phyloP scores from a whole-genome alignment of 345 rosid genomes.

The Moringa oleifera region DNA sequence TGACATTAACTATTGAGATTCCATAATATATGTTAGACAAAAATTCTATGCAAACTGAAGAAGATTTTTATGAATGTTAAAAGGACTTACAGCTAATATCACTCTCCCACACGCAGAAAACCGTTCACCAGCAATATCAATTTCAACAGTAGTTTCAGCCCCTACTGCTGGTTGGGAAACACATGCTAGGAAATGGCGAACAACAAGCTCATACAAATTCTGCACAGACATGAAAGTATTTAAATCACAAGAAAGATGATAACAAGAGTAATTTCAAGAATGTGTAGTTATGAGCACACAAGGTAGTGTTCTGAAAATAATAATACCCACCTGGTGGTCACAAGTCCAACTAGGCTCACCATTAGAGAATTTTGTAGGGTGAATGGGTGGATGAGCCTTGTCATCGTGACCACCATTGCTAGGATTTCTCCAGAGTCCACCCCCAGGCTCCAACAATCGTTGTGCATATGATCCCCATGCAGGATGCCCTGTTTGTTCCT shows the following conservation, averaged over 20 bases:
- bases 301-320: background rate
- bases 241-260: conserved; percentile 3
- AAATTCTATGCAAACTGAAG: background rate
- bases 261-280: background rate
- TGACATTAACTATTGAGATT: background rate
- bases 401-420: conserved; percentile 95
- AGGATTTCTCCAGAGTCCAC: conserved; percentile 93
- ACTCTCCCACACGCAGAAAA: conserved; percentile 89
- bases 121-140: conserved; percentile 83
- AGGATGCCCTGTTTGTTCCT: conserved; percentile 82
- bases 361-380: conserved; percentile 86
- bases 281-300: background rate
- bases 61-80: background rate
- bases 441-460: conserved; percentile 62
- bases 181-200: conserved; percentile 95
- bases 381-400: conserved; percentile 99
- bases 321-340: conserved; percentile 70
- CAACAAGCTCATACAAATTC: conserved; percentile 92
- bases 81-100: conserved; percentile 74
- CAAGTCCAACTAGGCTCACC: conserved; percentile 86
- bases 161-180: conserved; percentile 96
- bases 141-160: conserved; percentile 95
- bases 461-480: conserved; percentile 92
- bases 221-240: conserved; percentile 25
- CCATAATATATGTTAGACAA: background rate